Percentiles rank a stretch among this genome's conserved stretches.
Conservation (phyloP, 352 stramenopile genomes). For the Phytophthora macrochlamydospora region DNA sequence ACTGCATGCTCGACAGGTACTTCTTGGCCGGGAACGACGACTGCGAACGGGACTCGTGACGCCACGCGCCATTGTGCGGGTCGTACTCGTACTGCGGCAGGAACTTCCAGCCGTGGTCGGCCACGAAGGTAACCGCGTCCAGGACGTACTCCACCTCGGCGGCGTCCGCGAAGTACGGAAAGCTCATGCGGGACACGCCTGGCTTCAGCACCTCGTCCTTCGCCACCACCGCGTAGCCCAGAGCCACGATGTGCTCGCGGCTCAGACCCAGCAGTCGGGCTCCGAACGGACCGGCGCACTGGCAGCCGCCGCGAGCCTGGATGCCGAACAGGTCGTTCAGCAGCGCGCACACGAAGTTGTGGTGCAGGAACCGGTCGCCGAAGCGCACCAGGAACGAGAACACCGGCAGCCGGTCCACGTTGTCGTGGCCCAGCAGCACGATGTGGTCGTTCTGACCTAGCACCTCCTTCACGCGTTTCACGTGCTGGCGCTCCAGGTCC, state of each 20-base stretch:
- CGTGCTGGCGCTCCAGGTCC: too few relatives aligned
- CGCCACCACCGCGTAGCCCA: conserved; percentile 90
- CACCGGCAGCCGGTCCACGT: conserved; percentile 81
- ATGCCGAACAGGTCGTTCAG: conserved; percentile 99
- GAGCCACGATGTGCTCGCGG: conserved; percentile 57
- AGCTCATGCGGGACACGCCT: conserved; percentile 94
- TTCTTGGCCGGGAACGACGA: conserved; percentile 27
- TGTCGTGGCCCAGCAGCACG: conserved; percentile 84
- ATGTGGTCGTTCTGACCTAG: conserved; percentile 69
- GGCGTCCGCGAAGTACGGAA: conserved; percentile 88
- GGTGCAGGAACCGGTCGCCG: conserved; percentile 94
- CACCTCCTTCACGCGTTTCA: too few relatives aligned
- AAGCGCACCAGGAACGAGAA: conserved; percentile 95
- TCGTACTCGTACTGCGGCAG: conserved; percentile 94
- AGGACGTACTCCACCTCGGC: conserved; percentile 95
- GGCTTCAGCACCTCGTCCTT: conserved; percentile 94
- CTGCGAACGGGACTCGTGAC: too few relatives aligned
- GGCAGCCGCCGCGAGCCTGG: conserved; percentile 68
- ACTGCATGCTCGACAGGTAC: conserved; percentile 34
- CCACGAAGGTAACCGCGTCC: conserved; percentile 92
- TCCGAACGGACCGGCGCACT: conserved; percentile 93
- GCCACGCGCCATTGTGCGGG: too few relatives aligned
- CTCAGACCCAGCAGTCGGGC: conserved; percentile 92
- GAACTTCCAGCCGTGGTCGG: conserved; percentile 92
- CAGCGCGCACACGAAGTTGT: conserved; percentile 98